A percentile compares a stretch with the other conserved stretches of the same genome.
These are phyloP conservation scores for Taiozyma sp. DNA, from an alignment of 1,139 yeast species.

Conservation along the genomic window DNA sequence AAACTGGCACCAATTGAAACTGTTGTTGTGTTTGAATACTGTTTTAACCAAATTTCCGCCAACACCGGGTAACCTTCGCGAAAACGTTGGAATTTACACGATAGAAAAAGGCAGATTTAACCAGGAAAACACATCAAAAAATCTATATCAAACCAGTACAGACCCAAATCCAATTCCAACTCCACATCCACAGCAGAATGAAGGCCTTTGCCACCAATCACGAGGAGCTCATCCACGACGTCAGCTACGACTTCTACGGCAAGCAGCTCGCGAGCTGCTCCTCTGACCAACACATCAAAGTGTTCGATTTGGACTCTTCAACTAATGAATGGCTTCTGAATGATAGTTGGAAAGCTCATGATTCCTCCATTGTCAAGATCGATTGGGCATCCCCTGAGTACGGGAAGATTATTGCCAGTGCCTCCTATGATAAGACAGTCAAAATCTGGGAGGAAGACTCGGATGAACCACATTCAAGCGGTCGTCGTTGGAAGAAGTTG, in stretches of 20 bases:
- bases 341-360: slow-evolving; percentile 95
- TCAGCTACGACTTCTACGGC: slow-evolving; percentile 88
- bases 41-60: too few species aligned
- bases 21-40: too few species aligned
- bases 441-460: slow-evolving; percentile 89
- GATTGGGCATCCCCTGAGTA: slow-evolving; percentile 96
- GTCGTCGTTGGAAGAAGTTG: slow-evolving; percentile 75
- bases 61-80: neutral
- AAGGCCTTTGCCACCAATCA: slow-evolving; percentile 84
- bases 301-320: slow-evolving; percentile 66
- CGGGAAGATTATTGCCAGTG: slow-evolving; percentile 81
- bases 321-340: slow-evolving; percentile 66
- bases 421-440: slow-evolving; percentile 85
- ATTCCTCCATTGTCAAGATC: slow-evolving; percentile 75
- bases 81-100: too few species aligned
- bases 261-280: slow-evolving; percentile 87
- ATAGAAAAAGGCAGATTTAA: too few species aligned
- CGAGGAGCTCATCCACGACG: slow-evolving; percentile 86
- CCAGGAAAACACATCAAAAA: neutral
- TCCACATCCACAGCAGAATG: slow-evolving; percentile 23
- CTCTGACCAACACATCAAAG: slow-evolving; percentile 87
- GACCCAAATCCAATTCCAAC: too few species aligned
- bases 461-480: slow-evolving; percentile 69
- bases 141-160: neutral
- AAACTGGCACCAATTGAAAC: too few species aligned